A percentile compares a stretch with the other conserved stretches of the same genome.
These are phyloP conservation scores for Cladosporium sp. DNA, from an alignment of 2,329 filamentous ascomycete species.

Conservation along the genomic window DNA sequence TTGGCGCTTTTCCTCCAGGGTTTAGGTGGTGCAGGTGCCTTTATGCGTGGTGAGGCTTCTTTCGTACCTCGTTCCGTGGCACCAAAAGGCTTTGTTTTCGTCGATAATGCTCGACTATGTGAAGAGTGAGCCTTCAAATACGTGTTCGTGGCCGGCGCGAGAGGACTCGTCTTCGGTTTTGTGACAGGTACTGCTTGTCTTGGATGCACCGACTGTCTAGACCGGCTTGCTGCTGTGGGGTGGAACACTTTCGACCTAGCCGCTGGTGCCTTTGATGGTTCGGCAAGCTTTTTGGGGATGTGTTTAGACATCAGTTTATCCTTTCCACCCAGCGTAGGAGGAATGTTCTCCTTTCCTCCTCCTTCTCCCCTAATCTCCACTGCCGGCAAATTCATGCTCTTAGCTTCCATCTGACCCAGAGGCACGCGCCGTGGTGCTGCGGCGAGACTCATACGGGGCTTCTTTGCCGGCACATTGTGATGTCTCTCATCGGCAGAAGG, in stretches of 20 bases:
- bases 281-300: background rate
- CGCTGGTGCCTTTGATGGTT: conserved; percentile 9
- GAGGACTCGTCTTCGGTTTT: background rate
- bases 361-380: conserved; percentile 50
- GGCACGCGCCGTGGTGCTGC: conserved; percentile 48
- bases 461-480: conserved; percentile 23
- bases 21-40: background rate
- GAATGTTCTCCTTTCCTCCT: conserved; percentile 60
- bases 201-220: background rate
- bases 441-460: conserved; percentile 40
- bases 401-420: conserved; percentile 37
- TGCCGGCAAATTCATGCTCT: conserved; percentile 36
- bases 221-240: conserved; percentile 21
- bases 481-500: conserved; percentile 33
- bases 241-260: conserved; percentile 16
- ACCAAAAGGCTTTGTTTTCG: background rate
- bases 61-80: background rate
- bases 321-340: conserved; percentile 39
- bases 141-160: background rate
- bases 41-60: background rate
- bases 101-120: background rate
- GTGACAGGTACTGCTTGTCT: conserved; percentile 9
- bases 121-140: background rate
- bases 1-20: conserved; percentile 8
- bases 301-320: background rate